Conservation (phyloP, 2,329 filamentous ascomycete genomes). For the Beauveria scarabaeidicola region DNA sequence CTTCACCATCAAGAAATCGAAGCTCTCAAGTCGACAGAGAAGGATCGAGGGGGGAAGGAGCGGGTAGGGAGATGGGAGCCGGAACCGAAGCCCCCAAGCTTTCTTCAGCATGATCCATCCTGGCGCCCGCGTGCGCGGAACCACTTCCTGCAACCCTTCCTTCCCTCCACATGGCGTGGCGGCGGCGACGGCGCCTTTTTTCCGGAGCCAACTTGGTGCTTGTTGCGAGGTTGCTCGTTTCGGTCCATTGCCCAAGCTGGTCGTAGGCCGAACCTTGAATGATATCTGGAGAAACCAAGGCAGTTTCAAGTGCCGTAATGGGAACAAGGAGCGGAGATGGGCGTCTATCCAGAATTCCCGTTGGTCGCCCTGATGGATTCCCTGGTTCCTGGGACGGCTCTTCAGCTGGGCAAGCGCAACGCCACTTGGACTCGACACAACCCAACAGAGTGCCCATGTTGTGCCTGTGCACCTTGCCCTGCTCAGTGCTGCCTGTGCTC, state of each 20-base stretch:
- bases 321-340: not conserved
- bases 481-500: not conserved
- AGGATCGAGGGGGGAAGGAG: not conserved
- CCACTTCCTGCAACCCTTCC: not conserved
- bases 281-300: too few relatives aligned
- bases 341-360: slow-evolving; percentile 4
- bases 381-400: not conserved
- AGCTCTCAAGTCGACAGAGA: not conserved
- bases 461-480: not conserved
- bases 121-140: not conserved
- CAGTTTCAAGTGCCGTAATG: not conserved
- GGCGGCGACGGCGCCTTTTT: slow-evolving; percentile 1
- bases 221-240: not conserved
- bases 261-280: not conserved
- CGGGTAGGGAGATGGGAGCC: not conserved
- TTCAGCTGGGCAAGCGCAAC: not conserved
- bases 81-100: not conserved
- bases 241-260: not conserved
- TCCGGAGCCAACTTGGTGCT: not conserved
- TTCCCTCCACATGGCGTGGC: slow-evolving; percentile 5
- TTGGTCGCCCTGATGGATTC: not conserved
- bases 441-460: not conserved
- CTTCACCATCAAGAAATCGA: not conserved
- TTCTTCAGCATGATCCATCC: not conserved
- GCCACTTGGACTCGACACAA: slow-evolving; percentile 2